A percentile compares a stretch with the other conserved stretches of the same genome.
phyloP scores from a whole-genome alignment of 768 basidiomycete genomes.

The Termitomyces sp. region DNA sequence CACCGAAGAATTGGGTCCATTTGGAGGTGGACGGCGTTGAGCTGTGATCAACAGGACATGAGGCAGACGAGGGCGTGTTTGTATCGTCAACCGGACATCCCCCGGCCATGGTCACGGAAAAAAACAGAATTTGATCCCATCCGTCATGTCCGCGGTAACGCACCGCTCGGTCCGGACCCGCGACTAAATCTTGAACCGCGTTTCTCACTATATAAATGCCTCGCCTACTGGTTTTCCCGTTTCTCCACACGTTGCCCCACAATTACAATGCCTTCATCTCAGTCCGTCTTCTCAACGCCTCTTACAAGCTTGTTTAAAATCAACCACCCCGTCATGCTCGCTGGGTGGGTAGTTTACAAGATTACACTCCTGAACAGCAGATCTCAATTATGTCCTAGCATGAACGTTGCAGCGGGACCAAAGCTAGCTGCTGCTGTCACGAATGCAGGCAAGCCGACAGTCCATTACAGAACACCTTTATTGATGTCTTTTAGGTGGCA shows the following conservation, averaged over 20 bases:
- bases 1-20: slow-evolving; percentile 36
- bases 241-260: slow-evolving; percentile 12
- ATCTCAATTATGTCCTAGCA: slow-evolving; percentile 31
- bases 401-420: slow-evolving; percentile 86
- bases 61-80: slow-evolving; percentile 5
- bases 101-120: slow-evolving; percentile 19
- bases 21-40: slow-evolving; percentile 20
- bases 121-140: slow-evolving; percentile 2
- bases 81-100: slow-evolving; percentile 59
- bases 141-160: slow-evolving; percentile 6
- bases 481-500: slow-evolving; percentile 42
- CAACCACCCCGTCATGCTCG: slow-evolving; percentile 81
- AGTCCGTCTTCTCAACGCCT: slow-evolving; percentile 62
- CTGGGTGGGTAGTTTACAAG: slow-evolving; percentile 48
- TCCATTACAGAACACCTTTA: neutral
- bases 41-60: slow-evolving; percentile 38
- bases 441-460: slow-evolving; percentile 55
- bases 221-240: neutral
- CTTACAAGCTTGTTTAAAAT: slow-evolving; percentile 73
- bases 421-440: slow-evolving; percentile 85
- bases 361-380: neutral
- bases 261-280: slow-evolving; percentile 66
- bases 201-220: slow-evolving; percentile 1
- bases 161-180: slow-evolving; percentile 2
- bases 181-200: neutral